Percentiles rank a stretch among this genome's conserved stretches.
phyloP scores from a whole-genome alignment of 225 moss, liverwort and hornwort species.

The Marchantia paleacea region DNA sequence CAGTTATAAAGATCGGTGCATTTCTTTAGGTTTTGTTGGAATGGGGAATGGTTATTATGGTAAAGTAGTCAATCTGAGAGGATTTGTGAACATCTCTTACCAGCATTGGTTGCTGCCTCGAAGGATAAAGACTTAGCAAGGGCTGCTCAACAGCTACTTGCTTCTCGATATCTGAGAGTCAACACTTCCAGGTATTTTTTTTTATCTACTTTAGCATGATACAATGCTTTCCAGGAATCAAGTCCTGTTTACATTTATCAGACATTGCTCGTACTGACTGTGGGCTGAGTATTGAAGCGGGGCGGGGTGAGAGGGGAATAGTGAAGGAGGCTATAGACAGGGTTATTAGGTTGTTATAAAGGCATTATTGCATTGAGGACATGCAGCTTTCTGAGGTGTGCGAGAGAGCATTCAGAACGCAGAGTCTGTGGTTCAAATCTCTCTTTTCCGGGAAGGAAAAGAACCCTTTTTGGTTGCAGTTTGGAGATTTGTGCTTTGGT shows the following conservation, averaged over 20 bases:
- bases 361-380: conserved; percentile 19
- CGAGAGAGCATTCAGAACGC: neutral
- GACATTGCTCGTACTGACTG: too few species aligned
- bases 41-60: neutral
- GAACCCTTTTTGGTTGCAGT: neutral
- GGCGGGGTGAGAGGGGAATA: neutral
- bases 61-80: conserved; percentile 21
- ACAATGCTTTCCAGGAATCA: too few species aligned
- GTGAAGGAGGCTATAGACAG: neutral
- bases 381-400: conserved; percentile 26
- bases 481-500: neutral
- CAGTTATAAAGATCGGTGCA: neutral
- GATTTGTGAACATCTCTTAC: conserved; percentile 13
- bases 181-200: conserved; percentile 56
- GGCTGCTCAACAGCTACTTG: conserved; percentile 84
- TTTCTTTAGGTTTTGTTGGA: neutral
- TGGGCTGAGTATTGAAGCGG: neutral
- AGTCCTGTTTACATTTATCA: neutral
- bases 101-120: conserved; percentile 73
- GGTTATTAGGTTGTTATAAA: conserved; percentile 25
- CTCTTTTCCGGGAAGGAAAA: conserved; percentile 5
- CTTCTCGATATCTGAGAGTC: conserved; percentile 73
- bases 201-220: neutral
- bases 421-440: conserved; percentile 18
- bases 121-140: conserved; percentile 79